These are phyloP conservation scores for Clarireedia homoeocarpa DNA, from an alignment of 2,329 filamentous ascomycete species.

Conservation along the genomic window DNA sequence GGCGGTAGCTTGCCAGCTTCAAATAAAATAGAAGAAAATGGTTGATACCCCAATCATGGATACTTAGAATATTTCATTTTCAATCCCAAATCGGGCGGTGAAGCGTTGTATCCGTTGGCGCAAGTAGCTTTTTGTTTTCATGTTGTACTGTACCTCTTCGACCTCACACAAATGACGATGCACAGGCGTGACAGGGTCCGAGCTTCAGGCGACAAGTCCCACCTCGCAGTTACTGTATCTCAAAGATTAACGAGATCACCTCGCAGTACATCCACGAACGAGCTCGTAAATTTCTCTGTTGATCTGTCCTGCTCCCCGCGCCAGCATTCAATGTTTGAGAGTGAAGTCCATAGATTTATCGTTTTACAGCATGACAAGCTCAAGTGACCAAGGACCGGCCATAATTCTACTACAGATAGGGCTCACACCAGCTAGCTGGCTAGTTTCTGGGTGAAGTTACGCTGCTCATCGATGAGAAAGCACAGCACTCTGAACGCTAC, in stretches of 20 bases:
- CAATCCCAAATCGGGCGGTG: background rate
- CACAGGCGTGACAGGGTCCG: background rate
- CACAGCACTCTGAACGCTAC: no score
- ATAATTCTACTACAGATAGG: no score
- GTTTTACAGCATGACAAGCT: no score
- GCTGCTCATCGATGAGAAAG: no score
- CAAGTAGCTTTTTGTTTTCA: conserved; percentile 11
- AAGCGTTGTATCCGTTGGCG: conserved; percentile 13
- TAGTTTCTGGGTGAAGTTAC: no score
- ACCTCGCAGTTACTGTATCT: background rate
- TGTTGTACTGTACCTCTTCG: background rate
- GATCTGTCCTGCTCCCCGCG: no score
- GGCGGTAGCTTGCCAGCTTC: conserved; percentile 31
- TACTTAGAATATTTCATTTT: background rate
- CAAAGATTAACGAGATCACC: no score
- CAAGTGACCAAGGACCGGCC: no score
- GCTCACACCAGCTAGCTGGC: no score
- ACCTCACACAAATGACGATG: conserved; percentile 3
- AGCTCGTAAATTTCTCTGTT: background rate
- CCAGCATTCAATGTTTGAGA: no score
- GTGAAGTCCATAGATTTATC: no score
- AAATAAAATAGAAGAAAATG: conserved; percentile 2
- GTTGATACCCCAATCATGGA: background rate
- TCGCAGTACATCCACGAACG: no score
- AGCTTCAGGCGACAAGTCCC: background rate